These are phyloP conservation scores for Aspergillus fijiensis DNA, from an alignment of 2,329 filamentous ascomycete genomes.

Conservation along the genomic window DNA sequence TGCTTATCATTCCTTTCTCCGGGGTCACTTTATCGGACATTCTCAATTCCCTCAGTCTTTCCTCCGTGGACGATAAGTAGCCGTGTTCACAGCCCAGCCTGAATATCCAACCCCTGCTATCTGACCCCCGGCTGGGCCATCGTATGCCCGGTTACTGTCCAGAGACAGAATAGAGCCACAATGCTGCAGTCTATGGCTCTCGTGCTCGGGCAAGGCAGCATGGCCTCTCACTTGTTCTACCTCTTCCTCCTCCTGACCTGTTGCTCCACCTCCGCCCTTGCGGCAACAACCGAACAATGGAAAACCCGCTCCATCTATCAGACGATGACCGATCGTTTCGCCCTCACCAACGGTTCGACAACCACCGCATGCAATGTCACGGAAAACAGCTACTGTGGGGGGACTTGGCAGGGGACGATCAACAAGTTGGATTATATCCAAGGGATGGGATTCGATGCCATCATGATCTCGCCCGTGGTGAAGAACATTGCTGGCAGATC, in stretches of 20 bases:
- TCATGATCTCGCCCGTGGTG: slow-evolving; percentile 47
- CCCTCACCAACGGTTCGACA: slow-evolving; percentile 38
- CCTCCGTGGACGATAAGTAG: too few species aligned
- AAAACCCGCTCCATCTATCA: slow-evolving; percentile 40
- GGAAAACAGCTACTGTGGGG: slow-evolving; percentile 49
- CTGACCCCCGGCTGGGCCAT: too few species aligned
- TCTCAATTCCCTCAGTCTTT: too few species aligned
- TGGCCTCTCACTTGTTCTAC: background rate
- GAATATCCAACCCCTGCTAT: too few species aligned
- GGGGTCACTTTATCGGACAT: too few species aligned
- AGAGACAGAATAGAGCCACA: too few species aligned
- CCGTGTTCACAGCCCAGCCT: too few species aligned
- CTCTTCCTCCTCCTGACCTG: background rate
- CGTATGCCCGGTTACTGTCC: too few species aligned
- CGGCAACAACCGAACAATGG: background rate
- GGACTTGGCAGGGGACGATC: slow-evolving; percentile 52
- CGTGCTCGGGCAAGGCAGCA: background rate
- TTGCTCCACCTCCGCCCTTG: background rate
- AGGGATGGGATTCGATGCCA: slow-evolving; percentile 50
- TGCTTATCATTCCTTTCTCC: too few species aligned
- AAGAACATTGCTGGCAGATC: slow-evolving; percentile 39
- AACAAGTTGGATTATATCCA: slow-evolving; percentile 53
- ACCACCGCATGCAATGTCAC: slow-evolving; percentile 29
- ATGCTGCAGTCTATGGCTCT: too few species aligned
- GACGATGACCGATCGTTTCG: slow-evolving; percentile 49